These are phyloP conservation scores for Gastrodia elata DNA, from an alignment of 106 monocot species.

Conservation along the genomic window DNA sequence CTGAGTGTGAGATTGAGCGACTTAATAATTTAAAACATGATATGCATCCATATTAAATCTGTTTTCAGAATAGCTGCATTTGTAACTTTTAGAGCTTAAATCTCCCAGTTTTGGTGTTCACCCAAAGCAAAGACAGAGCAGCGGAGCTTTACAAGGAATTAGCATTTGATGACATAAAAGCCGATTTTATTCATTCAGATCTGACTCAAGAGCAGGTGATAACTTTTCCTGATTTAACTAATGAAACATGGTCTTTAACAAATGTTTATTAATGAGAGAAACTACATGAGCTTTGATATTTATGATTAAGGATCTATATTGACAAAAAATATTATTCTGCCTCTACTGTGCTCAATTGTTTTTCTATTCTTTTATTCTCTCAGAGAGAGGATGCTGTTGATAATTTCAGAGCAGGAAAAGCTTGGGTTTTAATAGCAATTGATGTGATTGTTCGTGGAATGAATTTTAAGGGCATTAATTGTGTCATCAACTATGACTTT, in stretches of 20 bases:
- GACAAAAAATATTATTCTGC: neutral
- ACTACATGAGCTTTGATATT: too few species aligned
- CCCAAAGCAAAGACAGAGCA: slow-evolving; percentile 98
- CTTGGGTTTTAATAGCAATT: slow-evolving; percentile 96
- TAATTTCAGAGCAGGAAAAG: slow-evolving; percentile 83
- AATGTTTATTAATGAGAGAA: too few species aligned
- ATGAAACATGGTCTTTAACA: neutral
- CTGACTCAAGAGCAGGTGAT: slow-evolving; percentile 66
- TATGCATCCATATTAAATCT: neutral
- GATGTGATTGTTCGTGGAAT: slow-evolving; percentile 90
- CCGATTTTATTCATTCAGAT: slow-evolving; percentile 92
- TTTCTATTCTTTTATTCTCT: slow-evolving; percentile 5
- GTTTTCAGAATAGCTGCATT: neutral
- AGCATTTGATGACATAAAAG: slow-evolving; percentile 87
- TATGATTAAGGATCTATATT: too few species aligned
- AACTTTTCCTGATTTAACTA: neutral
- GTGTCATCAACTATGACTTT: slow-evolving; percentile 97
- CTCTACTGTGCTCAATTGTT: neutral
- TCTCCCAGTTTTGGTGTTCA: slow-evolving; percentile 83
- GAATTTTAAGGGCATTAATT: slow-evolving; percentile 95
- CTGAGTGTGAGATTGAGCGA: too few species aligned
- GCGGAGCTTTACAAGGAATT: slow-evolving; percentile 83
- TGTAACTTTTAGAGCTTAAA: slow-evolving; percentile 50
- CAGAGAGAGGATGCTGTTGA: slow-evolving; percentile 88
- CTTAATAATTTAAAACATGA: too few species aligned